These are phyloP conservation scores for Fusarium sp. DNA, from an alignment of 2,329 filamentous ascomycete species.

Conservation along the genomic window DNA sequence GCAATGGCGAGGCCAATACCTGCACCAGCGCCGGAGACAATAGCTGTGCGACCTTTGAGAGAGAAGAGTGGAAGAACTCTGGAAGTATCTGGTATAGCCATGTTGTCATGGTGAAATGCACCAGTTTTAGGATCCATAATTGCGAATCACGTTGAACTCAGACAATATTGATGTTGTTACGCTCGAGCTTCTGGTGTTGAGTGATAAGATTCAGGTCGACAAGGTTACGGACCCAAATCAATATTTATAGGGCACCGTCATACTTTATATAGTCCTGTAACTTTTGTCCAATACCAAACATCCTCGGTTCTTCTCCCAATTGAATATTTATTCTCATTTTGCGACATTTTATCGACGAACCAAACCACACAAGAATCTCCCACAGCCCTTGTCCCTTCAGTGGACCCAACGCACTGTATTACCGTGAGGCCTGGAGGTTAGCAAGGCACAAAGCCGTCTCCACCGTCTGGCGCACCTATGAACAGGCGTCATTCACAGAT, in stretches of 20 bases:
- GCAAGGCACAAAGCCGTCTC: slow-evolving; percentile 22
- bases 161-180: background rate
- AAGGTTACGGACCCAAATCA: slow-evolving; percentile 1
- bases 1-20: slow-evolving; percentile 75
- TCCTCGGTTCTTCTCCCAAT: slow-evolving; percentile 13
- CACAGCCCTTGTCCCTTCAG: slow-evolving; percentile 17
- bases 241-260: background rate
- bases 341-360: slow-evolving; percentile 33
- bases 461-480: slow-evolving; percentile 33
- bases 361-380: slow-evolving; percentile 10
- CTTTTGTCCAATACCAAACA: slow-evolving; percentile 2
- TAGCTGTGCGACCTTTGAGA: slow-evolving; percentile 74
- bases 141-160: background rate
- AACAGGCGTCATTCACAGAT: slow-evolving; percentile 7
- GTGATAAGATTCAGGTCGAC: background rate
- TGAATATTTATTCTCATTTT: slow-evolving; percentile 9
- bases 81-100: slow-evolving; percentile 55
- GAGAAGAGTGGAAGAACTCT: slow-evolving; percentile 73
- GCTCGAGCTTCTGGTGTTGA: background rate
- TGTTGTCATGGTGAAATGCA: slow-evolving; percentile 67
- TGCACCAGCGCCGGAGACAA: slow-evolving; percentile 72
- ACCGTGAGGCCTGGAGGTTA: slow-evolving; percentile 6
- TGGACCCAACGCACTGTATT: slow-evolving; percentile 17
- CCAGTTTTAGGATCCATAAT: slow-evolving; percentile 58
- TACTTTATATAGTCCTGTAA: slow-evolving; percentile 18